A percentile compares a stretch with the other conserved stretches of the same genome.
phyloP scores from a whole-genome alignment of 2,329 filamentous ascomycete species.

The Myotisia sp. region DNA sequence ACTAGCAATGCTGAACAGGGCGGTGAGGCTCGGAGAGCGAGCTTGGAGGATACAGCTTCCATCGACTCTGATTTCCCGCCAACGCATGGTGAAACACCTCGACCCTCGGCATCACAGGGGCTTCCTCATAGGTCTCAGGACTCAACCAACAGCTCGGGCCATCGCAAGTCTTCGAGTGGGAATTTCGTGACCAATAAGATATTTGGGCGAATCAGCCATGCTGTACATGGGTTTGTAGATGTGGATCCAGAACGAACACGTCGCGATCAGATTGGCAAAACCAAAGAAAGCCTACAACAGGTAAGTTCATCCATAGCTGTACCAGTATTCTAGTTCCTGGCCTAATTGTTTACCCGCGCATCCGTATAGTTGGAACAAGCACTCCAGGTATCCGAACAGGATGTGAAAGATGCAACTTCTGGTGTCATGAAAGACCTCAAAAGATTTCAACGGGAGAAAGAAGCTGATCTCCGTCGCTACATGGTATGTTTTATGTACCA shows the following conservation, averaged over 20 bases:
- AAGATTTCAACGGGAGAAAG: slow-evolving; percentile 88
- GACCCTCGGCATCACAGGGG: slow-evolving; percentile 62
- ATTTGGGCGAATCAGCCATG: slow-evolving; percentile 88
- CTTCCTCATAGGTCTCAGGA: slow-evolving; percentile 34
- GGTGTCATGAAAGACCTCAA: slow-evolving; percentile 82
- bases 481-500: slow-evolving; percentile 59
- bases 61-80: slow-evolving; percentile 95
- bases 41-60: slow-evolving; percentile 66
- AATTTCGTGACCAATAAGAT: slow-evolving; percentile 86
- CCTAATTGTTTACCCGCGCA: neutral
- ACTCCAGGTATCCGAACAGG: slow-evolving; percentile 70
- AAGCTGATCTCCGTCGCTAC: slow-evolving; percentile 81
- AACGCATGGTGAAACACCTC: slow-evolving; percentile 56
- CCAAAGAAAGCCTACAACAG: slow-evolving; percentile 64
- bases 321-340: neutral
- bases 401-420: slow-evolving; percentile 81
- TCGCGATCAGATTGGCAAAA: slow-evolving; percentile 90
- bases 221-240: slow-evolving; percentile 89
- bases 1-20: slow-evolving; percentile 30
- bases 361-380: slow-evolving; percentile 67
- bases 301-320: slow-evolving; percentile 20
- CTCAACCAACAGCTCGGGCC: slow-evolving; percentile 28
- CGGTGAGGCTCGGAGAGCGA: slow-evolving; percentile 42
- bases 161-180: slow-evolving; percentile 72
- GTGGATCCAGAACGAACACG: slow-evolving; percentile 88